Conservation (phyloP, 2,329 filamentous ascomycete species). For the Macroventuria anomochaeta region DNA sequence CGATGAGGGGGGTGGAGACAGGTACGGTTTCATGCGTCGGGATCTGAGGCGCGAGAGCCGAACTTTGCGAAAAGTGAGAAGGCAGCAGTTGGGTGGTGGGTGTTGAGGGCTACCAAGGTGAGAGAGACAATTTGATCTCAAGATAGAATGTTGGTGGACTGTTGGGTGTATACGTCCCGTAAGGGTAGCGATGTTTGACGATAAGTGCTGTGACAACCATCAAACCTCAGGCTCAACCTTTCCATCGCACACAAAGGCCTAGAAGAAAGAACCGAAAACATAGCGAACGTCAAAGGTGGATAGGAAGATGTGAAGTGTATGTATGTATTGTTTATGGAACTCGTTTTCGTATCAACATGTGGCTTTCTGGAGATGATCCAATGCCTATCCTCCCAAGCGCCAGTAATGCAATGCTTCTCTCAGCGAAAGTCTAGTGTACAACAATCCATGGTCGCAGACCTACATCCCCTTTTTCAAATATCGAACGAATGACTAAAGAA, state of each 20-base stretch:
- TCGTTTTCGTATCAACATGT: constrained; percentile 16
- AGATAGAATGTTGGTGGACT: no score
- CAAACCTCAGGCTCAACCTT: no score
- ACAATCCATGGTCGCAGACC: constrained; percentile 12
- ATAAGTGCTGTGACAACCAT: no score
- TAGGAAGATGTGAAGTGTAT: not conserved
- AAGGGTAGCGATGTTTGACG: no score
- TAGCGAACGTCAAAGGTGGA: no score
- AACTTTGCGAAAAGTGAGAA: not conserved
- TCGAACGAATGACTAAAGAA: constrained; percentile 2
- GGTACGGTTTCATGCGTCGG: constrained; percentile 6
- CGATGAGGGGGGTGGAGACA: not conserved
- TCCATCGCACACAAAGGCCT: no score
- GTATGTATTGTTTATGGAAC: constrained; percentile 5
- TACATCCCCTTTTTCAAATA: not conserved
- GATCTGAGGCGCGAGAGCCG: not conserved
- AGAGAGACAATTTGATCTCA: no score
- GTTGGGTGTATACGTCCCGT: no score
- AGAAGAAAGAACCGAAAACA: no score
- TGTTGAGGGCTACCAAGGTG: no score
- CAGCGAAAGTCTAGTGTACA: constrained; percentile 7
- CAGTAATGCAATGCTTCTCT: constrained; percentile 11
- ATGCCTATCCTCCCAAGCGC: not conserved
- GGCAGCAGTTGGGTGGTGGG: no score
- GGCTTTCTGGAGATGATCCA: not conserved